Conservation (phyloP, 2,329 filamentous ascomycete genomes). For the Metarhizium anisopliae region DNA sequence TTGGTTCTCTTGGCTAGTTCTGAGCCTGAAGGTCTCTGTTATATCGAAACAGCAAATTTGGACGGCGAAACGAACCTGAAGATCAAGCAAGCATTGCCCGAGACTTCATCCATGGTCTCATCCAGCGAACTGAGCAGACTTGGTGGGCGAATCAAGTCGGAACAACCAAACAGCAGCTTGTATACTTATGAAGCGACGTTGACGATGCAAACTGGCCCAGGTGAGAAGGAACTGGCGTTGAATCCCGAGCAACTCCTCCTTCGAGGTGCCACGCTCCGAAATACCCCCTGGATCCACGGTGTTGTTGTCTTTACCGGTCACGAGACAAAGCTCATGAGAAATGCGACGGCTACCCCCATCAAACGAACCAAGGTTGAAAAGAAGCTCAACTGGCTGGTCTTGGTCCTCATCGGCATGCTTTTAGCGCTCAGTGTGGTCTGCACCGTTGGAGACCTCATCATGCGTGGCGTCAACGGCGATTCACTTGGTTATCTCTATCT, state of each 20-base stretch:
- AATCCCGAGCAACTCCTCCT: slow-evolving; percentile 89
- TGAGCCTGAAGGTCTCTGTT: slow-evolving; percentile 94
- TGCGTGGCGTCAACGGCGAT: slow-evolving; percentile 53
- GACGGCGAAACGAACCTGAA: slow-evolving; percentile 98
- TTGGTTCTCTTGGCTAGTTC: slow-evolving; percentile 87
- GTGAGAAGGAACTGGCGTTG: slow-evolving; percentile 84
- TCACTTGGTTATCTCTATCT: slow-evolving; percentile 68
- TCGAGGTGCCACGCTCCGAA: slow-evolving; percentile 85
- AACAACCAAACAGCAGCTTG: slow-evolving; percentile 95
- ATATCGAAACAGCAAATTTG: slow-evolving; percentile 96
- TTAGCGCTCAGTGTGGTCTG: slow-evolving; percentile 79
- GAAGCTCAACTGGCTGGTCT: slow-evolving; percentile 86
- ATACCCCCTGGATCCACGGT: slow-evolving; percentile 95
- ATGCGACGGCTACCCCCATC: slow-evolving; percentile 93
- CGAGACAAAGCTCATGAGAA: slow-evolving; percentile 98
- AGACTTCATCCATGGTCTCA: slow-evolving; percentile 82
- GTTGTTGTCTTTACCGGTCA: slow-evolving; percentile 89
- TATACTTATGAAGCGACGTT: slow-evolving; percentile 97
- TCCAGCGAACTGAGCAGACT: slow-evolving; percentile 77
- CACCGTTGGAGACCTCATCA: slow-evolving; percentile 82
- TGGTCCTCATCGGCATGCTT: slow-evolving; percentile 80
- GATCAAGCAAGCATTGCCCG: slow-evolving; percentile 94
- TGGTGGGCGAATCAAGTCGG: slow-evolving; percentile 79
- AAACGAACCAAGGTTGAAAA: slow-evolving; percentile 94
- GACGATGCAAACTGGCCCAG: slow-evolving; percentile 81